Evolutionary conservation across 306 rosid species (phyloP).

Genomic region (Trifolium dubium): DNA sequence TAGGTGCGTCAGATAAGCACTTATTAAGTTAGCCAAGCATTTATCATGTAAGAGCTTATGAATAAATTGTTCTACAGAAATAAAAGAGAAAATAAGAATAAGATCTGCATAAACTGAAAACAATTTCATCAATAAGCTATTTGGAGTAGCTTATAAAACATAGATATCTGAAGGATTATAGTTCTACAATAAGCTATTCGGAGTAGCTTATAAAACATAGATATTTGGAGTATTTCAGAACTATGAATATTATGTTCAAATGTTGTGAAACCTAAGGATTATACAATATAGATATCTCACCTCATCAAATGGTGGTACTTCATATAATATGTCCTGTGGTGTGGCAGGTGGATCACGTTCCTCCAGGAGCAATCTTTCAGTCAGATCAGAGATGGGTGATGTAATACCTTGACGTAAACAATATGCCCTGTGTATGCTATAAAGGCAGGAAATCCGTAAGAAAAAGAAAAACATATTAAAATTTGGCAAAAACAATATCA

Average conservation of each 20-base stretch:
- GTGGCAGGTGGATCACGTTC: conserved; percentile 93
- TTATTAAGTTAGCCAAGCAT: neutral
- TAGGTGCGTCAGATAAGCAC: neutral
- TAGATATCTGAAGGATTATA: too few species aligned
- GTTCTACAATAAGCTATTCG: neutral
- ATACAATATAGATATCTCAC: conserved; percentile 52
- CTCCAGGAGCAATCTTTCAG: conserved; percentile 91
- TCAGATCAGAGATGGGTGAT: conserved; percentile 93
- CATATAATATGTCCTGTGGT: conserved; percentile 77
- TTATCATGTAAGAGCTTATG: neutral
- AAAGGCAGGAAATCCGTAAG: conserved; percentile 31
- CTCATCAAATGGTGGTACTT: conserved; percentile 97
- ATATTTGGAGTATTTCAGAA: too few species aligned
- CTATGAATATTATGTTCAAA: too few species aligned
- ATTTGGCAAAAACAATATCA: neutral
- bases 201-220: neutral
- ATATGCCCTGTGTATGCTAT: conserved; percentile 89
- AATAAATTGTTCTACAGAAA: neutral
- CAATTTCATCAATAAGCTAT: neutral
- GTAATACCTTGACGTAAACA: conserved; percentile 89
- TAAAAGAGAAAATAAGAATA: neutral
- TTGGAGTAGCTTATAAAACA: neutral
- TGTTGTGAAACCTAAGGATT: conserved; percentile 6
- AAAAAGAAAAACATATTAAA: conserved; percentile 22
- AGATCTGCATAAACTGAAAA: neutral